Conservation (phyloP, 108 stramenopile genomes). For the Cyclotella choctawhatcheeana region DNA sequence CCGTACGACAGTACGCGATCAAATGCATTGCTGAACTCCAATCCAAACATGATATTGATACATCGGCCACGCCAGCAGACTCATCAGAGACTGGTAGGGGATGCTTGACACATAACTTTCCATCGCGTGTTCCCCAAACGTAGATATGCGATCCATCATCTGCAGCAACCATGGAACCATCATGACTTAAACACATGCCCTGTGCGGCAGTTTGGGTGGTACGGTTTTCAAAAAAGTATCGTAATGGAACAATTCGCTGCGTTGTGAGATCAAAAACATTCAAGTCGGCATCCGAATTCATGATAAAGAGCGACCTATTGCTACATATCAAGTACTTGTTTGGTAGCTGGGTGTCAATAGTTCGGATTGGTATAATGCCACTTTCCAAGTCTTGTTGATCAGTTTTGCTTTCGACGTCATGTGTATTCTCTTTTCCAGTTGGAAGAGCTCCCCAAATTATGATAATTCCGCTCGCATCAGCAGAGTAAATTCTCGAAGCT, state of each 20-base stretch:
- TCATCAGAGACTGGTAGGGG: not conserved
- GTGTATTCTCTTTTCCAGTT: not conserved
- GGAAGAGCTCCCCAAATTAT: conserved; percentile 5
- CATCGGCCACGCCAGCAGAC: not conserved
- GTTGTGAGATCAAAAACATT: conserved; percentile 1
- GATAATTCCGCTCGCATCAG: not conserved
- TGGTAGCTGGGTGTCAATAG: not conserved
- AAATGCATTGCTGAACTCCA: conserved; percentile 9
- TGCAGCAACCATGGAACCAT: conserved; percentile 3
- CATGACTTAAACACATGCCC: not conserved
- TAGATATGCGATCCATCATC: not conserved
- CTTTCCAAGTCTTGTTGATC: not conserved
- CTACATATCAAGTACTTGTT: not conserved
- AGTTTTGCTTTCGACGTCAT: not conserved
- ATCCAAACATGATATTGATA: conserved; percentile 3
- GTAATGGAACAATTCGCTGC: not conserved
- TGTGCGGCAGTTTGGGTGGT: not conserved
- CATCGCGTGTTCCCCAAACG: not conserved
- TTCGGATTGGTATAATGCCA: not conserved
- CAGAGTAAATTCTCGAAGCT: not conserved
- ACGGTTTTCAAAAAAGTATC: not conserved
- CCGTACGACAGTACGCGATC: not conserved
- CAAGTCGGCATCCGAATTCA: not conserved
- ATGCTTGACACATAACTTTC: not conserved
- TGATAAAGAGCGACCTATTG: not conserved